Base-by-base conservation (phyloP, 2,329 filamentous ascomycete genomes). In the Fusarium setosum region DNA sequence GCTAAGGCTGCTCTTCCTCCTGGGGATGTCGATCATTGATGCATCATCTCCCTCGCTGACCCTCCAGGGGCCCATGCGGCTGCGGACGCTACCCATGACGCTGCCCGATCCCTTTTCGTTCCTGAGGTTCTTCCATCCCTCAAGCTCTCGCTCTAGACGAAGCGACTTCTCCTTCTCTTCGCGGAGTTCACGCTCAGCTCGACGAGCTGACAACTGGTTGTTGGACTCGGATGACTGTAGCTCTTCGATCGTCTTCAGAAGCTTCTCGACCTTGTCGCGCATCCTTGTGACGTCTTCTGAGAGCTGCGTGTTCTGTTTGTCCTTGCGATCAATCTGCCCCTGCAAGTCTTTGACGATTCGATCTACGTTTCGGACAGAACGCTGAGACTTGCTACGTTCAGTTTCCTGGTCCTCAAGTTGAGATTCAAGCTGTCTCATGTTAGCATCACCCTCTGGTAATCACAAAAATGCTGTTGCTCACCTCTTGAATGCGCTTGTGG, bases 401-500 rank as follows among this genome's bases (percentile, higher is more conserved):
- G 85, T 88, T 77, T 97, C 93, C 66, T 96, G 93, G 21, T 90
- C 84, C 76, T 97, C 94, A 24, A 97, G 88, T 67, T 95, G 91
- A 21, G 88, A 87, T 79, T 99, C 95, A 71, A 99, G 91, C 92
- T 97, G 75, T 56, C 50, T 29, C 38, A 35, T 12, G 47, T 69
- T 70, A 70, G 56, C 42, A 51, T 67, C 64, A 51, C n/a, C n/a
- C 59, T 50, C 9, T 49, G 13, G 18, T 13, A 52, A 37, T 47
- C 41, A 4, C 12, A 15, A 12, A 10, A 6, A 24, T 38, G 40
- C n/a, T 61, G 56, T 13, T 64, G 77, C 88, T 86, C 84, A 97
- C 94, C 86, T 98, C 95, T 82, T 97, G 94, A 68, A 99, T 93
- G 49, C 95, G 89, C 74, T 94, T 95, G 79, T 97, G 92, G 73